Evolutionary conservation across 2,329 filamentous ascomycete species (phyloP), one percentile per base, ranked within the genome.

Genomic region (Aspergillus amoenus): DNA sequence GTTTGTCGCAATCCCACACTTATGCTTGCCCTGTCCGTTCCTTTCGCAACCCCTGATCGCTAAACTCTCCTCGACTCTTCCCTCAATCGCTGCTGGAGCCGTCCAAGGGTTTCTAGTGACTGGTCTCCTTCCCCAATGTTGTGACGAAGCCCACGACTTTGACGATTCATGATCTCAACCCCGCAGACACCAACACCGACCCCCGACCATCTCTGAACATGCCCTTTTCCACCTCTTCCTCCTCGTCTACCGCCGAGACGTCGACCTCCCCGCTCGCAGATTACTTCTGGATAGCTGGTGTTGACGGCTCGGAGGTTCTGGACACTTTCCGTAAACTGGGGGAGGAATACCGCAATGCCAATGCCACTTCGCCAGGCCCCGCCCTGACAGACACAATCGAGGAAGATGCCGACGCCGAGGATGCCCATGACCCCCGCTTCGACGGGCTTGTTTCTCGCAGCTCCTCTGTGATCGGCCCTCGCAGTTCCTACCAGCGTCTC

Each of bases 231-330:
- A 43, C 65, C 45, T 63, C n/a, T n/a, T n/a, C 70, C 47, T 60
- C 53, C 17, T 56, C 66, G 27, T 30, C 27, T 41, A 56, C 70
- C 43, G 64, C 73, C 53, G 77, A 81, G 58, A 65, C 71, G 55
- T 76, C 78, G 46, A 78, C 79, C 58, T 77, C 78, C 54, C 84
- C 85, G 55, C 81, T 88, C 54, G 85, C 85, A 66, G 85, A 88
- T 71, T 86, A 84, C 72, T 88, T 88, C 72, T 88, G 86, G 80
- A 87, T 88, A 51, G 73, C 77, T 52, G 78, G 78, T 55, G 72
- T 81, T 37, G 78, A 81, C 66, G 76, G 77, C 40, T 67, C 76
- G 12, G 77, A 79, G 66, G 70, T 79, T 46, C 61, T 77, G 34
- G 77, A 79, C 21, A 77, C 76, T 12, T 79, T 74, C 57, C 67